A percentile compares a stretch with the other conserved stretches of the same genome.
Conservation (phyloP, 148 eudicot species). For the Rheum nobile region DNA sequence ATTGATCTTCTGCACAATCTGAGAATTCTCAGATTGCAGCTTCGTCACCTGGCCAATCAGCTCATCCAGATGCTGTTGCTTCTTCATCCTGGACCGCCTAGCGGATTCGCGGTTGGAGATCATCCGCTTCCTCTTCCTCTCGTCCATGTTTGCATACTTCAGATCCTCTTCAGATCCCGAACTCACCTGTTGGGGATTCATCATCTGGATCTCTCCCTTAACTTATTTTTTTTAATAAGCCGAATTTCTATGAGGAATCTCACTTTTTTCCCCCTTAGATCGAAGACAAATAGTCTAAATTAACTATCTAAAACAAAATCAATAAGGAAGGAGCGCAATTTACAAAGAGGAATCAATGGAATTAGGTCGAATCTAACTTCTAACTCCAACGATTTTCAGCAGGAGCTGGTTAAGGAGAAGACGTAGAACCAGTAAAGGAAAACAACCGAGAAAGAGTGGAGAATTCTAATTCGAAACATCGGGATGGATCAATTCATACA, state of each 20-base stretch:
- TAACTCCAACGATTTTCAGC: not conserved
- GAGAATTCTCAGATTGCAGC: conserved; percentile 37
- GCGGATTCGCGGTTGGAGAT: conserved; percentile 84
- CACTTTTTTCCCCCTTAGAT: not conserved
- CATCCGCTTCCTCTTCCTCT: conserved; percentile 75
- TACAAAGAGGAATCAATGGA: not conserved
- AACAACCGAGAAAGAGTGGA: conserved; percentile 87
- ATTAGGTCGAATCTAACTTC: not conserved
- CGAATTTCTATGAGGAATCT: not conserved
- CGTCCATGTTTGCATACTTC: conserved; percentile 40
- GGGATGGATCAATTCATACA: conserved; percentile 33
- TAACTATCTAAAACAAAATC: not conserved
- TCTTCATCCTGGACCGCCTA: conserved; percentile 66
- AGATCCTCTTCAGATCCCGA: conserved; percentile 50
- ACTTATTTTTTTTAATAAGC: not conserved
- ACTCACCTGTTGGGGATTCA: conserved; percentile 30
- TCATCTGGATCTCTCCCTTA: conserved; percentile 12
- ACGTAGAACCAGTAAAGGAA: conserved; percentile 90
- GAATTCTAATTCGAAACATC: conserved; percentile 58
- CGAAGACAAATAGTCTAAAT: not conserved
- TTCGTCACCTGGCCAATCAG: conserved; percentile 33
- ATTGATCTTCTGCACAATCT: conserved; percentile 31
- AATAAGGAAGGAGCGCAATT: not conserved
- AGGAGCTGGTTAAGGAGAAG: conserved; percentile 42
- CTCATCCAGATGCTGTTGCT: conserved; percentile 68